phyloP scores from a whole-genome alignment of 768 basidiomycete species.

The Candolleomyces aberdarensis region DNA sequence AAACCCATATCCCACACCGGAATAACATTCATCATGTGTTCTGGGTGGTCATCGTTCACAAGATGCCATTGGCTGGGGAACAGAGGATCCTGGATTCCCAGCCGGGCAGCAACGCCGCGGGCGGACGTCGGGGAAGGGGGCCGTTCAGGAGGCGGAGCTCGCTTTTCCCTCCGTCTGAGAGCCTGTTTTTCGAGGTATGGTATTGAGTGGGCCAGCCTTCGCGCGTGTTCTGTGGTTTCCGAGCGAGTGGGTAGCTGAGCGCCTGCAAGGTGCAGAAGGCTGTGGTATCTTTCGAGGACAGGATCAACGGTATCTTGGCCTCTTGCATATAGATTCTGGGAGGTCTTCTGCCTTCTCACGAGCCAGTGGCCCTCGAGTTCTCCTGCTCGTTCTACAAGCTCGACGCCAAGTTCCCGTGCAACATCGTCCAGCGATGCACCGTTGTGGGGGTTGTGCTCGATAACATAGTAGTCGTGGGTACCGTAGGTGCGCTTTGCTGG shows the following conservation, averaged over 20 bases:
- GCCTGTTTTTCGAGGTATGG: conserved; percentile 58
- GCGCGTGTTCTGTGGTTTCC: conserved; percentile 35
- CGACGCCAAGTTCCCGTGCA: conserved; percentile 61
- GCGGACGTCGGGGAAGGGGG: conserved; percentile 39
- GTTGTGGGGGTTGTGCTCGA: conserved; percentile 53
- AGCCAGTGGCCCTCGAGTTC: conserved; percentile 83
- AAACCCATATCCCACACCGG: conserved; percentile 88
- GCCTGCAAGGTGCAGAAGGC: conserved; percentile 36
- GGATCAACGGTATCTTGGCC: conserved; percentile 35
- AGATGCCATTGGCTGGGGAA: conserved; percentile 93
- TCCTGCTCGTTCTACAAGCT: conserved; percentile 86
- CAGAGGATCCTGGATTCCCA: conserved; percentile 78
- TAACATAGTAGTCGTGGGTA: conserved; percentile 79
- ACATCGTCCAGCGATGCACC: conserved; percentile 59
- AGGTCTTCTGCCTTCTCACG: conserved; percentile 53
- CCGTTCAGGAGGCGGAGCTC: conserved; percentile 62
- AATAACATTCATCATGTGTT: conserved; percentile 91
- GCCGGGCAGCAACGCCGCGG: conserved; percentile 48
- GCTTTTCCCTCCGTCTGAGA: conserved; percentile 67
- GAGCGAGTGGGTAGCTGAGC: conserved; percentile 38
- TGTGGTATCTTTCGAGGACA: conserved; percentile 48
- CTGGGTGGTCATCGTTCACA: conserved; percentile 78
- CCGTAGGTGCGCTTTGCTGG: conserved; percentile 52
- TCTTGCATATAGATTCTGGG: conserved; percentile 23
- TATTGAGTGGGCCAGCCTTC: conserved; percentile 52